These are phyloP conservation scores for Cercophora samala DNA, from an alignment of 495 filamentous ascomycete species.

Conservation along the genomic window DNA sequence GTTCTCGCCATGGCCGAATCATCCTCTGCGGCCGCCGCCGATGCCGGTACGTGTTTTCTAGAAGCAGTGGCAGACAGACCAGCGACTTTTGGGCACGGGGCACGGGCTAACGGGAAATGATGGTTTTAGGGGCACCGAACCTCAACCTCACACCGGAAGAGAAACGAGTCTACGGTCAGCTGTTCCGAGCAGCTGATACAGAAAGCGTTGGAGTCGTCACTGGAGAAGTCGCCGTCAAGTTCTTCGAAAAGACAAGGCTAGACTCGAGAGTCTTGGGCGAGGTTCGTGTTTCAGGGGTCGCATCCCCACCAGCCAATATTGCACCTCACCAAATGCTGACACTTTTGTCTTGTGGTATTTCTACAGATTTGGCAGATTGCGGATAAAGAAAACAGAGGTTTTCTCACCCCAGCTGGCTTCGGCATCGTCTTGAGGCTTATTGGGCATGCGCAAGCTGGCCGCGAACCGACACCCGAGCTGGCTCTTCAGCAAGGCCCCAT, in stretches of 20 bases:
- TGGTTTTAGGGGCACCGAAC: slow-evolving; percentile 55
- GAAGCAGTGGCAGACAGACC: not conserved
- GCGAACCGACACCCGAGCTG: slow-evolving; percentile 74
- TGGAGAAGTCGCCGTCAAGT: slow-evolving; percentile 92
- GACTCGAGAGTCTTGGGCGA: slow-evolving; percentile 82
- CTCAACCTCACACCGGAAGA: slow-evolving; percentile 89
- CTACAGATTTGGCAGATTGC: slow-evolving; percentile 97
- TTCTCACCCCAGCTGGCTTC: slow-evolving; percentile 88
- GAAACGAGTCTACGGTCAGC: slow-evolving; percentile 85
- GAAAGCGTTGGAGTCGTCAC: slow-evolving; percentile 92
- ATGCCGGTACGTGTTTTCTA: slow-evolving; percentile 28
- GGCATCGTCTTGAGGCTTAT: slow-evolving; percentile 88
- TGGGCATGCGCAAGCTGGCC: slow-evolving; percentile 86
- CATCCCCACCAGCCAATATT: not conserved
- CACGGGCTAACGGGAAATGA: slow-evolving; percentile 8
- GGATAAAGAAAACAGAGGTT: slow-evolving; percentile 90
- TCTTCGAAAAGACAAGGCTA: slow-evolving; percentile 94
- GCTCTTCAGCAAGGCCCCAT: slow-evolving; percentile 72
- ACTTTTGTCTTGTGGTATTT: not conserved
- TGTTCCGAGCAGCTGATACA: slow-evolving; percentile 85
- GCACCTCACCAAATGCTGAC: slow-evolving; percentile 14
- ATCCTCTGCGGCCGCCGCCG: slow-evolving; percentile 19
- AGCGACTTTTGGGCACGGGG: not conserved
- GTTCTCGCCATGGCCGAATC: slow-evolving; percentile 34
- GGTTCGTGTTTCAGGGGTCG: slow-evolving; percentile 44